A percentile compares a stretch with the other conserved stretches of the same genome.
Conservation (phyloP, 164 flowering plant genomes). For the Saururus chinensis region DNA sequence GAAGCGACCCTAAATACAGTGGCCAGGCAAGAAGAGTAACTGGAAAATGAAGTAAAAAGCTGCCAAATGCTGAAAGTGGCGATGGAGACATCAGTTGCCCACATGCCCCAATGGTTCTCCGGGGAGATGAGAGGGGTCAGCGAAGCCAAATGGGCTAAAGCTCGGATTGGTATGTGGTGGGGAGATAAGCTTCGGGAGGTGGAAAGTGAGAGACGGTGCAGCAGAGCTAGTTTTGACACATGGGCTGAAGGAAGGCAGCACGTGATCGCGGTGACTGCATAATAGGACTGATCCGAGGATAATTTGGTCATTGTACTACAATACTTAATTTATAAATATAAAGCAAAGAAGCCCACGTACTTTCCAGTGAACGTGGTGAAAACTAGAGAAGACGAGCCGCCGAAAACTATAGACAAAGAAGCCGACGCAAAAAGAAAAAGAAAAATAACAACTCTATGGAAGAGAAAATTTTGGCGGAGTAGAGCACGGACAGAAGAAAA, state of each 20-base stretch:
- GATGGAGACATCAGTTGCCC: constrained; percentile 73
- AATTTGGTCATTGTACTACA: no score
- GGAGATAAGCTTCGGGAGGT: background rate
- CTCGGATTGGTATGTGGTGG: background rate
- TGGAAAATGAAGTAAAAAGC: background rate
- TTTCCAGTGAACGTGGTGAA: no score
- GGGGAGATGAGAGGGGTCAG: constrained; percentile 57
- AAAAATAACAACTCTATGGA: no score
- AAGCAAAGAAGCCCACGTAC: no score
- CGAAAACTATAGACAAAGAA: no score
- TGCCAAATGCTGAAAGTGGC: constrained; percentile 89
- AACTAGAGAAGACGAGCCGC: no score
- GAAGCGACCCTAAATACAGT: background rate
- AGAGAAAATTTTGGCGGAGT: no score
- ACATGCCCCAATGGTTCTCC: constrained; percentile 80
- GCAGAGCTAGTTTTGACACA: background rate
- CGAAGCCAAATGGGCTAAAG: background rate
- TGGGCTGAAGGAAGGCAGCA: background rate
- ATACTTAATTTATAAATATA: no score
- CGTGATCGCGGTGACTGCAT: no score
- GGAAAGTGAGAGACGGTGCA: background rate
- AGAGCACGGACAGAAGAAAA: no score
- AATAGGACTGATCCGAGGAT: no score
- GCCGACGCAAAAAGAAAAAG: no score
- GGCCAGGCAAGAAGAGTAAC: background rate